A percentile compares a stretch with the other conserved stretches of the same genome.
phyloP scores from a whole-genome alignment of 179 eudicot species.

The Beta macrorhiza region DNA sequence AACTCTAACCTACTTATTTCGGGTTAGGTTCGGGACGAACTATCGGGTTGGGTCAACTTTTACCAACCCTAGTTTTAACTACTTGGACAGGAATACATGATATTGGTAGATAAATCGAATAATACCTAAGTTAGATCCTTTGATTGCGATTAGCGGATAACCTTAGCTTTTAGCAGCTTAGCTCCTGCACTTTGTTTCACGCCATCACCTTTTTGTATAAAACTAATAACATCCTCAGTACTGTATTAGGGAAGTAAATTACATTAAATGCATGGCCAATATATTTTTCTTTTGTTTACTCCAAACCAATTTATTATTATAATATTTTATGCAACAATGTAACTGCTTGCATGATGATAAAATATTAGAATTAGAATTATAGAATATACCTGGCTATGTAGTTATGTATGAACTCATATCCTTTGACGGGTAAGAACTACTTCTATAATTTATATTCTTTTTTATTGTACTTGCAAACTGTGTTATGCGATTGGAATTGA shows the following conservation, averaged over 20 bases:
- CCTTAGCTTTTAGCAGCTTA: neutral
- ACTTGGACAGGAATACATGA: neutral
- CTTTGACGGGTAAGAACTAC: neutral
- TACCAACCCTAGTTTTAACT: no score
- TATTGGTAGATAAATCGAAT: neutral
- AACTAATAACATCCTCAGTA: neutral
- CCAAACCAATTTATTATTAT: neutral
- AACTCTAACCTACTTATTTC: no score
- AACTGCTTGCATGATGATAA: neutral
- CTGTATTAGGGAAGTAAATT: neutral
- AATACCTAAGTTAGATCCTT: neutral
- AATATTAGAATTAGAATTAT: neutral
- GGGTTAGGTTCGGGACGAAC: no score
- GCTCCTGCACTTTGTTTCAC: neutral
- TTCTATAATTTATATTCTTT: no score
- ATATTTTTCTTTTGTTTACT: neutral
- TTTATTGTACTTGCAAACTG: no score
- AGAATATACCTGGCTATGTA: no score
- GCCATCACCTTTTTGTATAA: conserved; percentile 10
- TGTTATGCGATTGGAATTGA: no score
- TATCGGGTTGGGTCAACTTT: no score
- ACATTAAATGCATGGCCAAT: neutral
- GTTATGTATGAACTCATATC: no score
- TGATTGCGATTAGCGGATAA: conserved; percentile 9
- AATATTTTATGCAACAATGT: neutral